Percentiles rank a stretch among this genome's conserved stretches.
These are phyloP conservation scores for Zalerion maritima DNA, from an alignment of 495 filamentous ascomycete genomes.

Conservation along the genomic window DNA sequence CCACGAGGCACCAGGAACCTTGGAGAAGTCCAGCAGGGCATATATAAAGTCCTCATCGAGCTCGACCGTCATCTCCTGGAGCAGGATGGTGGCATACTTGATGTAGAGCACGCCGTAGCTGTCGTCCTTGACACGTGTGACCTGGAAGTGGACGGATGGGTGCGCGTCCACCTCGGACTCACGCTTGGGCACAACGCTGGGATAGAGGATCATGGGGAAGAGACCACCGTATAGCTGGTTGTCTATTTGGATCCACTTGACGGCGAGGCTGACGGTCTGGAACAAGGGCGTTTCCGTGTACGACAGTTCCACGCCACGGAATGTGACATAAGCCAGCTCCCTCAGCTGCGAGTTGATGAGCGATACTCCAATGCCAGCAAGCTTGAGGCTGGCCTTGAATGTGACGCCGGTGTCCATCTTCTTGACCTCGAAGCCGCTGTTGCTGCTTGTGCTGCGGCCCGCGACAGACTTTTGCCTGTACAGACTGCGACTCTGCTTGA, in stretches of 20 bases:
- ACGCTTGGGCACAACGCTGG: conserved; percentile 96
- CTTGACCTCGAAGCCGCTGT: conserved; percentile 79
- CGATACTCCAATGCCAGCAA: conserved; percentile 87
- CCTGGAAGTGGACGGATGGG: conserved; percentile 79
- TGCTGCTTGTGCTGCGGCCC: conserved; percentile 31
- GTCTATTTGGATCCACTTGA: conserved; percentile 99
- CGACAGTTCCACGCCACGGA: conserved; percentile 82
- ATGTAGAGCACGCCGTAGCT: conserved; percentile 96
- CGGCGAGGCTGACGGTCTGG: conserved; percentile 73
- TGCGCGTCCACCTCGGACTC: conserved; percentile 94
- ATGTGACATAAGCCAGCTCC: conserved; percentile 86
- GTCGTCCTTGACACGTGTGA: conserved; percentile 93
- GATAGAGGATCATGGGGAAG: conserved; percentile 94
- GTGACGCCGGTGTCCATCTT: conserved; percentile 71
- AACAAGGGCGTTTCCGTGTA: conserved; percentile 84
- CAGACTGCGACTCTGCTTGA: conserved; percentile 81
- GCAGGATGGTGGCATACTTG: conserved; percentile 85
- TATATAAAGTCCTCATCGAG: conserved; percentile 97
- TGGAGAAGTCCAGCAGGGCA: conserved; percentile 86
- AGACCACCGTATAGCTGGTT: conserved; percentile 97
- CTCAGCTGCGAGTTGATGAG: conserved; percentile 83
- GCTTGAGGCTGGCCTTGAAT: conserved; percentile 72
- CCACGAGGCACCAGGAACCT: conserved; percentile 89
- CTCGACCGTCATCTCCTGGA: conserved; percentile 97
- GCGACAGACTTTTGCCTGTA: conserved; percentile 72